These are phyloP conservation scores for Ceratocystis harringtonii DNA, from an alignment of 2,329 filamentous ascomycete genomes.

Conservation along the genomic window DNA sequence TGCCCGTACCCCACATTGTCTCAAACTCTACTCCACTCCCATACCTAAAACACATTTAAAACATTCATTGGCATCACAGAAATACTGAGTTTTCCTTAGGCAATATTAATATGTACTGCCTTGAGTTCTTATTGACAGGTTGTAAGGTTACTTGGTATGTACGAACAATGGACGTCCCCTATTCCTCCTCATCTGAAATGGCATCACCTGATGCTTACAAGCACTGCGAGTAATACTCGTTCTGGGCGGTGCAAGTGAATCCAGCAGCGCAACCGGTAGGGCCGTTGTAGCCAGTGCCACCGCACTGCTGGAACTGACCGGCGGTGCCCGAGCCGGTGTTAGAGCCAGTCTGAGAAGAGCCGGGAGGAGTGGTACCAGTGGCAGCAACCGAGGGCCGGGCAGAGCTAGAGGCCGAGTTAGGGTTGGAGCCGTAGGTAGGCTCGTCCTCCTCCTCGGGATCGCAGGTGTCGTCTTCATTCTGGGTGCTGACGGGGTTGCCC, in stretches of 20 bases:
- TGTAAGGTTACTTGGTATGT: not conserved
- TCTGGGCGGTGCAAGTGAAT: slow-evolving; percentile 26
- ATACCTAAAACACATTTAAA: not conserved
- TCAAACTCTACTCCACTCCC: not conserved
- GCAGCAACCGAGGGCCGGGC: slow-evolving; percentile 23
- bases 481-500: not conserved
- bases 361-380: slow-evolving; percentile 17
- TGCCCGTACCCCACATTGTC: not conserved
- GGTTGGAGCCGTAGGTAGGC: not conserved
- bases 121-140: not conserved
- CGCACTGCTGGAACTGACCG: slow-evolving; percentile 27
- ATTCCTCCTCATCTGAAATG: not conserved
- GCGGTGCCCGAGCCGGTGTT: slow-evolving; percentile 21
- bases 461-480: not conserved
- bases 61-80: not conserved
- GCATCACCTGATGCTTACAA: slow-evolving; percentile 21
- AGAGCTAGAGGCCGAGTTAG: not conserved
- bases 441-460: not conserved
- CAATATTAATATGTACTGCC: too few species aligned
- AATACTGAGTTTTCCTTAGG: not conserved
- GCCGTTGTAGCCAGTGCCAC: slow-evolving; percentile 26
- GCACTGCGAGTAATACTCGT: slow-evolving; percentile 31
- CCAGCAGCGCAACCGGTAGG: slow-evolving; percentile 25
- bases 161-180: not conserved
- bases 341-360: slow-evolving; percentile 14